These are phyloP conservation scores for Amaranthus hypochondriacus DNA, from an alignment of 148 eudicot species.

Conservation along the genomic window DNA sequence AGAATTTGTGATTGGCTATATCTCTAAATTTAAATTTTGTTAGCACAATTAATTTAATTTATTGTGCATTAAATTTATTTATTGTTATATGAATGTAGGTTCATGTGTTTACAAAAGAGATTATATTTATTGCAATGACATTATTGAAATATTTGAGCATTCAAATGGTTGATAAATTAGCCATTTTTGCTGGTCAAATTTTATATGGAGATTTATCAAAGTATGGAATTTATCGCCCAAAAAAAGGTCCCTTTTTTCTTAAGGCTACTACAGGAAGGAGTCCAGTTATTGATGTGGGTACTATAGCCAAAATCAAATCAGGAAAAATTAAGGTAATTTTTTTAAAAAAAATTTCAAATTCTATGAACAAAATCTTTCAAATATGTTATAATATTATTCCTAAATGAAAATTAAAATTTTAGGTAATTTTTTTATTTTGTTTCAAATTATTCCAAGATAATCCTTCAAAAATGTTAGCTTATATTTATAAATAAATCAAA, in stretches of 20 bases:
- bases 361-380: neutral
- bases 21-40: too few relatives aligned
- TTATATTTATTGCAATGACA: slow-evolving; percentile 25
- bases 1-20: too few relatives aligned
- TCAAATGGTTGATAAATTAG: slow-evolving; percentile 19
- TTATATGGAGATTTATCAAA: slow-evolving; percentile 28
- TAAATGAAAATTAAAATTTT: too few relatives aligned
- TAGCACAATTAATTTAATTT: too few relatives aligned
- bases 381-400: too few relatives aligned
- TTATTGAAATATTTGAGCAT: slow-evolving; percentile 25
- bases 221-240: slow-evolving; percentile 31
- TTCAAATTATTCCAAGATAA: too few relatives aligned
- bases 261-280: slow-evolving; percentile 22
- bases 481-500: too few relatives aligned
- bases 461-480: too few relatives aligned
- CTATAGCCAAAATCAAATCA: slow-evolving; percentile 19
- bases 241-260: slow-evolving; percentile 27
- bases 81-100: slow-evolving; percentile 19
- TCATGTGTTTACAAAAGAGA: slow-evolving; percentile 26
- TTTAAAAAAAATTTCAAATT: too few relatives aligned
- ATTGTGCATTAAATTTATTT: neutral
- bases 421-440: too few relatives aligned
- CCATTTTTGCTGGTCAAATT: slow-evolving; percentile 3
- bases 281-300: slow-evolving; percentile 36
- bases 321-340: slow-evolving; percentile 29